Percentiles rank a stretch among this genome's conserved stretches.
These are phyloP conservation scores for Auricularia cornea DNA, from an alignment of 768 basidiomycete genomes.

Conservation along the genomic window DNA sequence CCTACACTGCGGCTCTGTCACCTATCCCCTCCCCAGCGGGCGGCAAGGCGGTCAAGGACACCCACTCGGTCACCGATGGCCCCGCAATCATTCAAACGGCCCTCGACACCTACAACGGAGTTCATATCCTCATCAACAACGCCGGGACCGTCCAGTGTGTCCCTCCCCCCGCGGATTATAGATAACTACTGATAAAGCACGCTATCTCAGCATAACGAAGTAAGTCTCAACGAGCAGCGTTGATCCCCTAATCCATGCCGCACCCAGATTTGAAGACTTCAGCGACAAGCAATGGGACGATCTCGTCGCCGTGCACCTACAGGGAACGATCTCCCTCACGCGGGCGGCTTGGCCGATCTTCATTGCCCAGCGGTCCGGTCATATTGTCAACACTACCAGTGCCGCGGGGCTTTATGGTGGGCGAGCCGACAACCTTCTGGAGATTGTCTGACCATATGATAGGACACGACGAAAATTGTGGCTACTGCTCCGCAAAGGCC, in stretches of 20 bases:
- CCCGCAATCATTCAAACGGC: constrained; percentile 51
- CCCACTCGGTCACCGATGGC: no score
- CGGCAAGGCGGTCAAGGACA: no score
- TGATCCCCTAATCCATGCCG: no score
- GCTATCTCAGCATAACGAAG: not conserved
- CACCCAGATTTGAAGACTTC: constrained; percentile 73
- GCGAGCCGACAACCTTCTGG: no score
- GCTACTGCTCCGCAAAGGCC: constrained; percentile 98
- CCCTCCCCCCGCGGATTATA: no score
- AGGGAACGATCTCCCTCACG: constrained; percentile 85
- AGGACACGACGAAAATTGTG: constrained; percentile 96
- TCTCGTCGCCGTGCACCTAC: constrained; percentile 81
- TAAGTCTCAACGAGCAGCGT: no score
- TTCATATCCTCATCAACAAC: constrained; percentile 90
- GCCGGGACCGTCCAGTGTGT: constrained; percentile 76
- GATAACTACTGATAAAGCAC: no score
- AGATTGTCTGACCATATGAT: no score
- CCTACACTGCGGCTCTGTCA: no score
- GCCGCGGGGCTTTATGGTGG: constrained; percentile 93
- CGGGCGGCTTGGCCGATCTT: constrained; percentile 96
- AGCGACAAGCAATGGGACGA: constrained; percentile 89
- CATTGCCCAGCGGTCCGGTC: constrained; percentile 89
- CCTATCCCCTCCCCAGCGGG: no score
- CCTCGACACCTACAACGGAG: constrained; percentile 72
- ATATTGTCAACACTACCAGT: constrained; percentile 87